Evolutionary conservation across 805 yeast genomes (phyloP).

Genomic region (Lachancea thermotolerans): DNA sequence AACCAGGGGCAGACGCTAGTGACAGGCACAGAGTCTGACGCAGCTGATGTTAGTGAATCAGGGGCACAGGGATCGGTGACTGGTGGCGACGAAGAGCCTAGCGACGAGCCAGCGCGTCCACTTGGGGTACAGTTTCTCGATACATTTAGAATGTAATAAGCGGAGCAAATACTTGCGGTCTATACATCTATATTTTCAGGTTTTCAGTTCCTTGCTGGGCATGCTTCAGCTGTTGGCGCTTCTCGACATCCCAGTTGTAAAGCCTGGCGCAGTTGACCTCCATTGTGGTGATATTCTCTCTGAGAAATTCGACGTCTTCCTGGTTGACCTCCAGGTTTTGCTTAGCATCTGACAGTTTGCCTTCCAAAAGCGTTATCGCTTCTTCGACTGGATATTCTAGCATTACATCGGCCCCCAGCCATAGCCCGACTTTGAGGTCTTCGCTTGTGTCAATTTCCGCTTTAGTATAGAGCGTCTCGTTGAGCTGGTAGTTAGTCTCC

Average conservation of each 20-base stretch:
- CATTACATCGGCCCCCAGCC: constrained; percentile 99
- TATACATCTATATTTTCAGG: constrained; percentile 4
- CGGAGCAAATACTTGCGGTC: neutral
- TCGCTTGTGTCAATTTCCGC: constrained; percentile 63
- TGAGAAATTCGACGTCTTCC: constrained; percentile 82
- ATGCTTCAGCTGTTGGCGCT: constrained; percentile 46
- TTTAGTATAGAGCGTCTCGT: constrained; percentile 84
- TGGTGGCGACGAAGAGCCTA: constrained; percentile 32
- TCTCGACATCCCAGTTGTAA: constrained; percentile 82
- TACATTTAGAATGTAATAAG: constrained; percentile 42
- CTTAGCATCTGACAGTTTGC: constrained; percentile 57
- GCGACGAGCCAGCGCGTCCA: constrained; percentile 57
- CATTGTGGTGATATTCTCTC: constrained; percentile 94
- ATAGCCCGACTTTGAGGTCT: constrained; percentile 56
- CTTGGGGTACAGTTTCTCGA: constrained; percentile 55
- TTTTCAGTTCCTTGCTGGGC: constrained; percentile 10
- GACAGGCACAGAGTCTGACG: neutral
- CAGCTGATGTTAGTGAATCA: constrained; percentile 10
- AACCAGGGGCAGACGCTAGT: neutral
- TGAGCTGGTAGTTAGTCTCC: constrained; percentile 80
- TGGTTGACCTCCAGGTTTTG: constrained; percentile 53
- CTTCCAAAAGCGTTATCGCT: constrained; percentile 63
- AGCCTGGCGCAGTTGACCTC: constrained; percentile 94
- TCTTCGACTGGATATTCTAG: constrained; percentile 87
- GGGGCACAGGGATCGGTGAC: constrained; percentile 18